Base-by-base conservation (phyloP, 2,329 filamentous ascomycete species). In the Colletotrichum sp. region DNA sequence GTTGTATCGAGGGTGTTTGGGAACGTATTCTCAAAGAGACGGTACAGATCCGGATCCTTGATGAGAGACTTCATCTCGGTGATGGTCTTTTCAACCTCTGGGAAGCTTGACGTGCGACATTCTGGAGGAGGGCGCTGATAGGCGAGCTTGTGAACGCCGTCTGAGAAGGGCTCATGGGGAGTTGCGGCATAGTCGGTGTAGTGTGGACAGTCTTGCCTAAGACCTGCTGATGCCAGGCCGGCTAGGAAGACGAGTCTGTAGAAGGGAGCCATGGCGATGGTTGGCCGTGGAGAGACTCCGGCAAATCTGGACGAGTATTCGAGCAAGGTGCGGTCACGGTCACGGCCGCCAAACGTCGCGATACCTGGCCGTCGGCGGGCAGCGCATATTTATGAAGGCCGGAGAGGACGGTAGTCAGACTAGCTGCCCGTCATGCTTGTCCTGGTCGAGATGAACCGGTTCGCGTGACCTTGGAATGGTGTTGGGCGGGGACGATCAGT, bases 71-170 rank as follows among this genome's bases (percentile, higher is more conserved):
- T 92, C 88, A 98, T 91, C 77, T 93, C 89, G 28, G 90, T 84
- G 75, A 98, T 95, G 59, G 95, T 90, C 70, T 92, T 87, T 82
- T 98, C 96, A 6, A 98, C 95, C 9, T 92, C 89, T 3, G 92
- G 90, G 4, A 95, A 95, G 77, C 91, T 91, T 87, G 97, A 98
- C 1, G 95, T 98, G 68, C 96, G 93, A 83, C 96, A 98, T 80
- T 91, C 90, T 68, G 90, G 87, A 2, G 90, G 89, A 1, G 96
- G 96, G 32, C 96, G 91, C 87, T 98, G 95, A 83, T 91, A 98
- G 2, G 95, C 94, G 10, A 98, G 91, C 72, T 91, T 88, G 82
- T 97, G 90, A 9, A 91, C 92, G 15, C 96, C 96, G n/a, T 90
- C 85, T 78, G 95, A 98, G 80, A 93, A 92, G 2, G 96, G 96